Conservation (phyloP, 208 protist genomes). For the Trypanosoma platydactyli region DNA sequence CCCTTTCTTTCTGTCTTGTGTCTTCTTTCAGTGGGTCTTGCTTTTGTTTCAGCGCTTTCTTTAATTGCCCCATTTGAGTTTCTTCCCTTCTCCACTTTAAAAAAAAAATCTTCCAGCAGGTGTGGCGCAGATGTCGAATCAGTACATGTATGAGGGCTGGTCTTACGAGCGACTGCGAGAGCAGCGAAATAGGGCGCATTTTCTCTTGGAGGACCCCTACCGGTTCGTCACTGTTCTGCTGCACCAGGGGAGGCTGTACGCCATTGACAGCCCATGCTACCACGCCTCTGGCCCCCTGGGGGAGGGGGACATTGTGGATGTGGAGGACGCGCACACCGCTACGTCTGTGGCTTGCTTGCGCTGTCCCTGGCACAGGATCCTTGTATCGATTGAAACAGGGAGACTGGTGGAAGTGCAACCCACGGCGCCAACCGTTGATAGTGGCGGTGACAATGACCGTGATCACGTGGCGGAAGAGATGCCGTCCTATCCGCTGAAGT, state of each 20-base stretch:
- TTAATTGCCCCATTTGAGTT: too few species aligned
- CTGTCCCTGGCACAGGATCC: constrained; percentile 82
- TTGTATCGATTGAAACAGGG: constrained; percentile 77
- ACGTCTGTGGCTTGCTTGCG: constrained; percentile 59
- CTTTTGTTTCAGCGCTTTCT: too few species aligned
- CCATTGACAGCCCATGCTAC: constrained; percentile 86
- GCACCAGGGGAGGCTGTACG: constrained; percentile 48
- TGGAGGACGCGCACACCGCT: constrained; percentile 48
- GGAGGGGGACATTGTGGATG: constrained; percentile 78
- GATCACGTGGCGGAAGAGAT: not conserved
- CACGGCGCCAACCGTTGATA: not conserved
- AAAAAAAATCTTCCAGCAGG: not conserved
- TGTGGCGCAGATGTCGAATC: not conserved
- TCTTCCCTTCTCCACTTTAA: too few species aligned
- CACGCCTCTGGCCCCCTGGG: constrained; percentile 80
- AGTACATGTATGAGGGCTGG: constrained; percentile 82
- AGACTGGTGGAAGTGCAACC: constrained; percentile 50
- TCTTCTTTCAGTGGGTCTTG: too few species aligned
- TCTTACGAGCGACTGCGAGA: constrained; percentile 61
- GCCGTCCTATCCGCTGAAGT: constrained; percentile 42
- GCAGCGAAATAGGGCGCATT: constrained; percentile 80
- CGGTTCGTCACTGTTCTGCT: constrained; percentile 85
- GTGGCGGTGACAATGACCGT: not conserved
- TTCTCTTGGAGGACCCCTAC: constrained; percentile 78
- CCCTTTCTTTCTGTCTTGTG: too few species aligned